Conservation (phyloP, 139 green algal species). For the Gonium pectorale region DNA sequence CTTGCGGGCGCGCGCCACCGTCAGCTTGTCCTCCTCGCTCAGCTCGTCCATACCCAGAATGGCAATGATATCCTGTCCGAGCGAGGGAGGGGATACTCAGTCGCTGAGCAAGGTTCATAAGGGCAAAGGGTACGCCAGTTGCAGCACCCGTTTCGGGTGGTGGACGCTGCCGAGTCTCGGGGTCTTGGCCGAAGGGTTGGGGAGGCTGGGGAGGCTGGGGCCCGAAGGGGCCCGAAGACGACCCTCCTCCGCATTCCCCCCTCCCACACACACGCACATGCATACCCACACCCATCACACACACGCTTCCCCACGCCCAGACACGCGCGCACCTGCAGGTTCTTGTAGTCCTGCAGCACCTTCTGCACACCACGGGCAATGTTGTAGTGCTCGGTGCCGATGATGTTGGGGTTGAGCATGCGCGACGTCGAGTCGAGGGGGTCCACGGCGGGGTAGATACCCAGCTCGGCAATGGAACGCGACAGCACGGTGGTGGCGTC, state of each 20-base stretch:
- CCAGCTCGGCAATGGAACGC: slow-evolving; percentile 97
- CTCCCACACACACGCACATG: background rate
- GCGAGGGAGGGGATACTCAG: too few species aligned
- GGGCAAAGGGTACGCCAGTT: too few species aligned
- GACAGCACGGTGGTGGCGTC: slow-evolving; percentile 99
- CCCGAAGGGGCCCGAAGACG: too few species aligned
- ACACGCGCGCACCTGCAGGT: too few species aligned
- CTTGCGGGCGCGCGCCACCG: slow-evolving; percentile 97
- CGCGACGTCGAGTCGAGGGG: slow-evolving; percentile 98
- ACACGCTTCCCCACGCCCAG: background rate
- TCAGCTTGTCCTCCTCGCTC: slow-evolving; percentile 99
- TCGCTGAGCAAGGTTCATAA: too few species aligned
- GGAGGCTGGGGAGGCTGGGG: too few species aligned
- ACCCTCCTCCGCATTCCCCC: slow-evolving; percentile 17
- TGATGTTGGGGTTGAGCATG: slow-evolving; percentile 96
- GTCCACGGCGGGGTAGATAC: slow-evolving; percentile 99
- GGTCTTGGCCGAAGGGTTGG: too few species aligned
- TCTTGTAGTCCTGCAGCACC: slow-evolving; percentile 98
- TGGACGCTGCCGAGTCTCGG: too few species aligned
- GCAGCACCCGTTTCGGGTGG: too few species aligned
- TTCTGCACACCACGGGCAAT: slow-evolving; percentile 97
- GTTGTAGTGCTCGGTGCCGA: slow-evolving; percentile 97
- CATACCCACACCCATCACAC: background rate
- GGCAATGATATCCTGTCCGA: slow-evolving; percentile 99
- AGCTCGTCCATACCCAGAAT: slow-evolving; percentile 99